phyloP scores from a whole-genome alignment of 176 grass and related monocot genomes.

The Tillandsia leiboldiana region DNA sequence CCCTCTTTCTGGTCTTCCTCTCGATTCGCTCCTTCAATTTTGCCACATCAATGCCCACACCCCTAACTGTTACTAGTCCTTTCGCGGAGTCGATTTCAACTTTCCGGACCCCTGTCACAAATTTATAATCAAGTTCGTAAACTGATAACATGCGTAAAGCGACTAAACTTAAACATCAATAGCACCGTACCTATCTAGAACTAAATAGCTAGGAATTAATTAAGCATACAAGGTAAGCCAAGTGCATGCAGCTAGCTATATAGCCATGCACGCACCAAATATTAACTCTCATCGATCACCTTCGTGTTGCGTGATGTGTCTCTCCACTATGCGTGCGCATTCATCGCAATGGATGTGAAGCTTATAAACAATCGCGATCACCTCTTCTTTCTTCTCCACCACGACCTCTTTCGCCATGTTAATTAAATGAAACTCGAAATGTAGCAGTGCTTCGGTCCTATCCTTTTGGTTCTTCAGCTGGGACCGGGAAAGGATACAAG shows the following conservation, averaged over 20 bases:
- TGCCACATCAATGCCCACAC: constrained; percentile 42
- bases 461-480: neutral
- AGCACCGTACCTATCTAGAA: neutral
- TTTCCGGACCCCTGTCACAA: constrained; percentile 49
- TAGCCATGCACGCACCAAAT: no score
- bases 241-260: neutral
- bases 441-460: neutral
- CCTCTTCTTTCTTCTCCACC: constrained; percentile 32
- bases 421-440: constrained; percentile 15
- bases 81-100: constrained; percentile 46
- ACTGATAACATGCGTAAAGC: neutral
- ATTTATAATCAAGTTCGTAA: neutral
- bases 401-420: constrained; percentile 30
- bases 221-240: neutral
- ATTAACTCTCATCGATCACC: constrained; percentile 7
- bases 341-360: constrained; percentile 62
- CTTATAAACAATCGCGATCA: constrained; percentile 50
- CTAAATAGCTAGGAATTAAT: constrained; percentile 19
- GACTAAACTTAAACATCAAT: constrained; percentile 1
- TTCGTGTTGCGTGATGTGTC: constrained; percentile 36
- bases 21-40: constrained; percentile 52
- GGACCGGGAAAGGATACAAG: no score
- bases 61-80: constrained; percentile 57
- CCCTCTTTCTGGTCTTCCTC: constrained; percentile 44
- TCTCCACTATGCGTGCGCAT: constrained; percentile 43